Evolutionary conservation across 176 grass and related monocot genomes (phyloP), one percentile per base, ranked within the genome.

Genomic region (Bolboschoenus planiculmis): DNA sequence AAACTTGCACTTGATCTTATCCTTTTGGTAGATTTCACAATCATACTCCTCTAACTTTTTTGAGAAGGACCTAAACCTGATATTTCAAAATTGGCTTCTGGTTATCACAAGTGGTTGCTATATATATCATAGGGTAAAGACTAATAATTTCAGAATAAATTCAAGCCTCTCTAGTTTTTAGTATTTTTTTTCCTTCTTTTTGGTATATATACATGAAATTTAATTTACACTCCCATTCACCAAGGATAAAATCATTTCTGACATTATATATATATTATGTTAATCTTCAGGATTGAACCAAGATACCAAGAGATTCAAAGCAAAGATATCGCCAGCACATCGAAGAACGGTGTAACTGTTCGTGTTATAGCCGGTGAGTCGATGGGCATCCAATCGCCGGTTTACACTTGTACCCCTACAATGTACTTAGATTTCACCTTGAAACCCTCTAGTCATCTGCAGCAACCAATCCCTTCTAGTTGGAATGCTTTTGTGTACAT

Each of bases 341-440:
- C 87, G 0, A 84, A 59, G 4, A 89, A 91, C 84, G 91, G 85
- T 68, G 85, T 99, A 24, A 90, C 93, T 10, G 96, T 99, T 60
- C 91, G 96, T 4, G 87, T 99, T 48, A 95, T 99, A 68, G 96
- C 96, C 2, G 96, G 96, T 2, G 11, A 91, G 31, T 79, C 92
- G 33, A 99, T 99, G 96, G 93, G 91, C 33, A 62, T 26, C 20
- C 61, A 66, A 31, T 99, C 96, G 4, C 91, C 86, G 29, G 92
- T 99, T 57, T 59, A 86, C 87, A 99, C 96, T 37, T 78, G 89
- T 81, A 99, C 96, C 2, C 93, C 96, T 47, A 95, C 96, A 36
- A 89, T 95, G 89, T 99, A 99, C 86, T 85, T 99, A 46, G 96
- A 99, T 87, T 99, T 99, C 91, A 95, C 87, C 20, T 84, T 99